Evolutionary conservation across 192 early-diverging fungal genomes (phyloP), one percentile per base, ranked within the genome.

Genomic region (Entrophospora sp.): DNA sequence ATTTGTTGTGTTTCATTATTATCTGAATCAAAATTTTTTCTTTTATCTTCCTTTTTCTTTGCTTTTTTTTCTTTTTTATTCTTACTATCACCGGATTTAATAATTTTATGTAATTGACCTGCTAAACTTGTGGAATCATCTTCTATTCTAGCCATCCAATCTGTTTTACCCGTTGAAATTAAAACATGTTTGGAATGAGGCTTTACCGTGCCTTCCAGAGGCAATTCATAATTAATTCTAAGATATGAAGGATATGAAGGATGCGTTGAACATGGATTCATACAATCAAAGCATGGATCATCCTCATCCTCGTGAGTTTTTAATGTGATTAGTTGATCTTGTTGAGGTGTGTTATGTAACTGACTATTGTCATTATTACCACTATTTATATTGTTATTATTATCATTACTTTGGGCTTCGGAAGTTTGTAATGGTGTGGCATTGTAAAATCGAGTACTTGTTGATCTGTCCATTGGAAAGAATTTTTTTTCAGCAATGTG

Each of bases 161-260:
- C 78, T 4, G 64, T 65, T 43, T 75, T 38, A 1, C 78, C 83
- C 0, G 83, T 84, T 12, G 75, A 71, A 51, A 84, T 84, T 53
- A 82, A 51, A 37, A 84, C 69, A 64, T 84, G 83, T 24, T 75
- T 73, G 9, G 64, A 61, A 46, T 82, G 79, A 1, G 80, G 80
- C 27, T 73, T 74, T 45, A 75, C 77, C 9, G 80, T 76, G 32
- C 74, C 70, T 37, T 79, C 44, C 16, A 84, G 58, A 5, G 73
- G 70, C 0, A 65, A 22, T 8, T 68, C 66, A 5, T 45, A 46
- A 69, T 84, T 77, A 20, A 84, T 72, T 18, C 79, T 77, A 30
- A 84, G 63, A 53, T 82, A 80, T 16, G 72, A 61, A 10, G 83
- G 83, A 51, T 77, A 81, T 10, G 68, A 66, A 2, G 64, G 44